Base-by-base conservation (phyloP, 805 yeast species). In the Pichia eremophila region DNA sequence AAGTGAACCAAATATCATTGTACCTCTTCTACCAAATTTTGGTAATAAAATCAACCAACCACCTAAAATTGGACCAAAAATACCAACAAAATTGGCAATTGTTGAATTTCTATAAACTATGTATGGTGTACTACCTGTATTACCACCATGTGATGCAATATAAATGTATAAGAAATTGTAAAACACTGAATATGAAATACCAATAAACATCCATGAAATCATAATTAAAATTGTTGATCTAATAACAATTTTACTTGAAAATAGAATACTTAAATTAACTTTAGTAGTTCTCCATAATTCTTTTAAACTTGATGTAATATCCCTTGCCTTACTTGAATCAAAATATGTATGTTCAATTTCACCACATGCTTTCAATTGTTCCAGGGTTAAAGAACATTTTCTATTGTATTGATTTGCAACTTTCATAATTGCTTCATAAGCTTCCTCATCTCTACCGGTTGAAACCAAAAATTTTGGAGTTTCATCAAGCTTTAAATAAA, bases 121-220 rank as follows among this genome's bases (percentile, higher is more conserved):
- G 44, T 58, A 61, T 5, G 66, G 59, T 5, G 70, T 57, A 6
- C 60, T 51, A 28, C 76, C 72, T 32, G 74, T 71, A 43, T 66
- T 62, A 41, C 72, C 78, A 39, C 82, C 82, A 54, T 75, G 72
- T 11, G 68, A 57, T 43, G 73, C 71, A 47, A 79, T 67, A 56
- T 71, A 79, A 39, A 69, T 67, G 36, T 80, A 79, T 31, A 78
- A 60, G 59, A 77, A 79, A 39, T 77, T 77, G 55, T 72, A 71
- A 60, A 73, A 79, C 36, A 76, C 64, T 5, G 81, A 77, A 60
- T 76, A 79, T n/a, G 81, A 72, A 38, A 77, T 63, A 46, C 84
- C 83, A 52, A 78, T 70, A 41, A 77, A 60, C 8, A 75, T 71
- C 85, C 85, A 80, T 1, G 81, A 69, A 17, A 74, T 50, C 31